Percentiles rank a stretch among this genome's conserved stretches.
Evolutionary conservation across 768 basidiomycete genomes (phyloP).

Genomic region (Tricholoma hemisulphureum): DNA sequence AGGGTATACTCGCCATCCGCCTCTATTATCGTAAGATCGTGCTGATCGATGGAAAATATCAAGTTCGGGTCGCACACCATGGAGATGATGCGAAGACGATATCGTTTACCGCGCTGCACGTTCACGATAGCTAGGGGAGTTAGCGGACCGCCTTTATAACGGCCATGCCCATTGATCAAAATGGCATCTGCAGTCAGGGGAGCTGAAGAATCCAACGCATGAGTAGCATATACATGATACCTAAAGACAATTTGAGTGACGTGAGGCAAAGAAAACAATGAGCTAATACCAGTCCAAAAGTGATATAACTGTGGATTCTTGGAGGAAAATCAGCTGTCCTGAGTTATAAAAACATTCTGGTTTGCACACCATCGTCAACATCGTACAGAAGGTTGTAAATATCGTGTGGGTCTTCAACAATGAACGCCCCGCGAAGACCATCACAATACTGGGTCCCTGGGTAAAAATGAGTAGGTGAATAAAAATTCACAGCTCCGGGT

Average conservation of each 20-base stretch:
- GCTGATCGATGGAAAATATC: constrained; percentile 45
- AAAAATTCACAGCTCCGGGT: background rate
- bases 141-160: constrained; percentile 24
- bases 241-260: background rate
- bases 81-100: constrained; percentile 38
- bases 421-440: constrained; percentile 36
- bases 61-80: constrained; percentile 35
- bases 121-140: constrained; percentile 32
- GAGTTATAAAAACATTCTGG: background rate
- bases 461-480: constrained; percentile 20
- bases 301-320: constrained; percentile 41
- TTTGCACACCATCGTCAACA: constrained; percentile 10
- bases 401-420: constrained; percentile 39
- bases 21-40: constrained; percentile 52
- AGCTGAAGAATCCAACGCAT: background rate
- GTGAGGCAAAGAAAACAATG: background rate
- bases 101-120: constrained; percentile 33
- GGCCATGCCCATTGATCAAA: constrained; percentile 41
- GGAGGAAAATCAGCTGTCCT: background rate
- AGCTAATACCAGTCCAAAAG: constrained; percentile 35
- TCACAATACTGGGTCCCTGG: constrained; percentile 47
- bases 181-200: constrained; percentile 12
- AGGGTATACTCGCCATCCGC: constrained; percentile 42
- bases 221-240: background rate
- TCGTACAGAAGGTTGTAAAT: constrained; percentile 29